phyloP scores from a whole-genome alignment of 2,329 filamentous ascomycete genomes.

The Claviceps quebecensis region DNA sequence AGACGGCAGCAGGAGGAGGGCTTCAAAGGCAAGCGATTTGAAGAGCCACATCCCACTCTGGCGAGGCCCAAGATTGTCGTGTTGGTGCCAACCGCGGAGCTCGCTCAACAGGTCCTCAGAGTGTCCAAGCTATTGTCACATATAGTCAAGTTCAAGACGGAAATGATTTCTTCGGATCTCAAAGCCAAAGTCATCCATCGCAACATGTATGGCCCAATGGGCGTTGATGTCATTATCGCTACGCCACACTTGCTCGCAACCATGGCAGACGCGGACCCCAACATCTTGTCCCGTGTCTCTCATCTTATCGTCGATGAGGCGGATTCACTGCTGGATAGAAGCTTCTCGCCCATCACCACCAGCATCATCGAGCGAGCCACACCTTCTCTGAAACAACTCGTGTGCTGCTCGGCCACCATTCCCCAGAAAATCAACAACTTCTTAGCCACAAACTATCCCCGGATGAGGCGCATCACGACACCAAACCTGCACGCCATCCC shows the following conservation, averaged over 20 bases:
- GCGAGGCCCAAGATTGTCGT: constrained; percentile 74
- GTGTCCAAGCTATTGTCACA: constrained; percentile 77
- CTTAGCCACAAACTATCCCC: constrained; percentile 67
- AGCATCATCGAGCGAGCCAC: constrained; percentile 68
- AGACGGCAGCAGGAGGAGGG: constrained; percentile 38
- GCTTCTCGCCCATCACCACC: constrained; percentile 72
- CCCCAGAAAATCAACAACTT: constrained; percentile 77
- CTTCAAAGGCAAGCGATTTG: constrained; percentile 48
- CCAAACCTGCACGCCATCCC: constrained; percentile 95
- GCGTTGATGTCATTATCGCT: constrained; percentile 73
- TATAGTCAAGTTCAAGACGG: constrained; percentile 72
- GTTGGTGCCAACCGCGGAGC: constrained; percentile 80
- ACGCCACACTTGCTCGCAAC: constrained; percentile 83
- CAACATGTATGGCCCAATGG: constrained; percentile 64
- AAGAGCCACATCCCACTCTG: constrained; percentile 57
- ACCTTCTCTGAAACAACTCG: constrained; percentile 70
- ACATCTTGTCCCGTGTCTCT: constrained; percentile 79
- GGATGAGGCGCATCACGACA: constrained; percentile 75
- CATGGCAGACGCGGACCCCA: constrained; percentile 79
- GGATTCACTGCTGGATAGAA: constrained; percentile 87
- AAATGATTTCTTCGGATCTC: constrained; percentile 65
- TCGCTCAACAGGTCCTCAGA: constrained; percentile 73
- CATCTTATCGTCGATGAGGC: constrained; percentile 91
- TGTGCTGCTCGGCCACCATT: constrained; percentile 94
- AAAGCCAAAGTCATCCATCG: constrained; percentile 68